phyloP scores from a whole-genome alignment of 768 basidiomycete genomes.

The Steccherinum ochraceum region DNA sequence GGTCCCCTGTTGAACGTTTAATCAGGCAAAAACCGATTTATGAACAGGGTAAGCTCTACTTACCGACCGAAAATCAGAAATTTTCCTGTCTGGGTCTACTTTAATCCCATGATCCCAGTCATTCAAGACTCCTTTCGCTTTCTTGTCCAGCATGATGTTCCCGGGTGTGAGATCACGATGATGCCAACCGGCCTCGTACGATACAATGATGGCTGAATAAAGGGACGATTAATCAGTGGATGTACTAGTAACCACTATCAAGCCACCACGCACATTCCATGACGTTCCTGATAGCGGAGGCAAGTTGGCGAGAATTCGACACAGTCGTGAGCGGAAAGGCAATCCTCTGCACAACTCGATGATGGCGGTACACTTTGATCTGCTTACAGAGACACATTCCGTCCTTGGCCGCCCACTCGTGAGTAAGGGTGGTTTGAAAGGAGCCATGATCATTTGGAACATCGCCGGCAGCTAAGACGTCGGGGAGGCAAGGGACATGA shows the following conservation, averaged over 20 bases:
- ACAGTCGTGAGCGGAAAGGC: too few relatives aligned
- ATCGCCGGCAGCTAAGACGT: background rate
- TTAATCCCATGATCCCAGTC: slow-evolving; percentile 8
- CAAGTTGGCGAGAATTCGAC: background rate
- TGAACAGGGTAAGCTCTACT: background rate
- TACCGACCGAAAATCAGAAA: background rate
- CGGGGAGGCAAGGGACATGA: background rate
- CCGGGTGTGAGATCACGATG: slow-evolving; percentile 6
- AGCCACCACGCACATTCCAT: slow-evolving; percentile 1
- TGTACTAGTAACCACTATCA: too few relatives aligned
- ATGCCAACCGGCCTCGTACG: too few relatives aligned
- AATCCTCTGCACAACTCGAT: too few relatives aligned
- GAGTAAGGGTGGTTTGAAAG: background rate
- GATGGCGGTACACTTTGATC: too few relatives aligned
- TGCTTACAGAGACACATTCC: too few relatives aligned
- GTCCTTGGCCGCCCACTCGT: background rate
- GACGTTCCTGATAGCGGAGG: slow-evolving; percentile 1
- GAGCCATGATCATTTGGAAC: too few relatives aligned
- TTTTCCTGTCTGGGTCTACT: too few relatives aligned
- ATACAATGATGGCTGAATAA: too few relatives aligned
- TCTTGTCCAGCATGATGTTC: slow-evolving; percentile 2
- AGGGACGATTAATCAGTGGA: too few relatives aligned
- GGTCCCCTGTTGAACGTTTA: slow-evolving; percentile 1
- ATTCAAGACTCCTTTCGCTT: slow-evolving; percentile 5
- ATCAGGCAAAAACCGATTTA: background rate